A percentile compares a stretch with the other conserved stretches of the same genome.
Evolutionary conservation across 2,329 filamentous ascomycete species (phyloP).

Genomic region (Dothiorella sarmentorum): DNA sequence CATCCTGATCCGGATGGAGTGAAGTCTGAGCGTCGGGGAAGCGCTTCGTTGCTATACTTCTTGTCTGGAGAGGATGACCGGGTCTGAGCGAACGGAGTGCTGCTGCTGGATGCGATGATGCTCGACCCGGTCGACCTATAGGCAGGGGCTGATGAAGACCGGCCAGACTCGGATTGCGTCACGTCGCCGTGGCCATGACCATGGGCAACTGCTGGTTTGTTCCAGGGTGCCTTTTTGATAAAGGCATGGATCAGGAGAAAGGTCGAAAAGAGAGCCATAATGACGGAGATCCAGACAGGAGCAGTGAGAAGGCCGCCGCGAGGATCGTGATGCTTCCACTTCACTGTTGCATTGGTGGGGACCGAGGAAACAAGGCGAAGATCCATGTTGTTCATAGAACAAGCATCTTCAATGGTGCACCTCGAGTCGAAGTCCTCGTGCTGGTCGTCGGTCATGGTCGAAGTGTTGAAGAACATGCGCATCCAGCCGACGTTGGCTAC

Average conservation of each 20-base stretch:
- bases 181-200: constrained; percentile 17
- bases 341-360: constrained; percentile 23
- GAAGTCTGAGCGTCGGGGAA: constrained; percentile 8
- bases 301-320: constrained; percentile 29
- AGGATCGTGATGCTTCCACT: constrained; percentile 31
- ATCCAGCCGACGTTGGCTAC: constrained; percentile 45
- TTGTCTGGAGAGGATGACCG: constrained; percentile 12
- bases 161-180: not conserved
- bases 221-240: constrained; percentile 25
- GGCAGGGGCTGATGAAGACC: constrained; percentile 5
- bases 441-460: constrained; percentile 34
- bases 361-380: constrained; percentile 34
- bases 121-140: constrained; percentile 12
- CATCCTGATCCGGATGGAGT: constrained; percentile 13
- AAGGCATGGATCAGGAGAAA: constrained; percentile 32
- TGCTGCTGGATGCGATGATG: constrained; percentile 2
- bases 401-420: constrained; percentile 33
- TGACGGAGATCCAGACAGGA: constrained; percentile 32
- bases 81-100: constrained; percentile 13
- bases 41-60: constrained; percentile 6
- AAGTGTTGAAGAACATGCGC: constrained; percentile 51
- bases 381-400: constrained; percentile 34
- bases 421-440: constrained; percentile 28
- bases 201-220: constrained; percentile 20
- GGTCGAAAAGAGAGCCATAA: constrained; percentile 30